A percentile compares a stretch with the other conserved stretches of the same genome.
These are phyloP conservation scores for Globisporangium parvum DNA, from an alignment of 352 stramenopile species.

Conservation along the genomic window DNA sequence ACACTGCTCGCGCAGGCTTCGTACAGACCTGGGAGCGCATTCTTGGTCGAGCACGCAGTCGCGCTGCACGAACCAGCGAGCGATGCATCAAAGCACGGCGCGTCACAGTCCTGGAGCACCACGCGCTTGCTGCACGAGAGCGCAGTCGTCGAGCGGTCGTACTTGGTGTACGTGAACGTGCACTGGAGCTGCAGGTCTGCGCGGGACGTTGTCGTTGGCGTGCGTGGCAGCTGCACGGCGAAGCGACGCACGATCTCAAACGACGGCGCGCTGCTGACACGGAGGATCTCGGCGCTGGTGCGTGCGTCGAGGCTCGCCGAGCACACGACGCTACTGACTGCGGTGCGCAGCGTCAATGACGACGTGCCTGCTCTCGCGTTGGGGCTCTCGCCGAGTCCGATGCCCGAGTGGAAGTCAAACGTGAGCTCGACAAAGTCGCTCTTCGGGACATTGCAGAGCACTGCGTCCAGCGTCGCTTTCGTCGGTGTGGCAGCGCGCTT, in stretches of 20 bases:
- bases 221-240: slow-evolving; percentile 7
- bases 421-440: slow-evolving; percentile 50
- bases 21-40: neutral
- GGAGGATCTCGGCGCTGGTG: slow-evolving; percentile 5
- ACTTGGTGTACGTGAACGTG: slow-evolving; percentile 15
- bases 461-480: neutral
- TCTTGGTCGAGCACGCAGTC: neutral
- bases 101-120: slow-evolving; percentile 20
- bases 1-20: slow-evolving; percentile 5
- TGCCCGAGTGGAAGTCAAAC: slow-evolving; percentile 29
- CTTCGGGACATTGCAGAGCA: slow-evolving; percentile 23
- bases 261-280: neutral
- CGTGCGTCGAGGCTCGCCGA: slow-evolving; percentile 4
- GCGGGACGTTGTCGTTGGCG: slow-evolving; percentile 8
- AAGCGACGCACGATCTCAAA: slow-evolving; percentile 8
- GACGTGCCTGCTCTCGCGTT: neutral
- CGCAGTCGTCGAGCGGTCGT: slow-evolving; percentile 8
- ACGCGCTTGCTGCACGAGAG: slow-evolving; percentile 16
- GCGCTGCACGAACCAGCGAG: slow-evolving; percentile 1
- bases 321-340: slow-evolving; percentile 6
- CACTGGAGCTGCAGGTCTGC: slow-evolving; percentile 12
- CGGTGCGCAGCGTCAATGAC: neutral
- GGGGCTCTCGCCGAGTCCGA: slow-evolving; percentile 8
- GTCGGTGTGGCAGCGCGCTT: neutral
- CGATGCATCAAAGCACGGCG: slow-evolving; percentile 12